Evolutionary conservation across 305 asterid species (phyloP), one percentile per base, ranked within the genome.

Genomic region (Lippia alba): DNA sequence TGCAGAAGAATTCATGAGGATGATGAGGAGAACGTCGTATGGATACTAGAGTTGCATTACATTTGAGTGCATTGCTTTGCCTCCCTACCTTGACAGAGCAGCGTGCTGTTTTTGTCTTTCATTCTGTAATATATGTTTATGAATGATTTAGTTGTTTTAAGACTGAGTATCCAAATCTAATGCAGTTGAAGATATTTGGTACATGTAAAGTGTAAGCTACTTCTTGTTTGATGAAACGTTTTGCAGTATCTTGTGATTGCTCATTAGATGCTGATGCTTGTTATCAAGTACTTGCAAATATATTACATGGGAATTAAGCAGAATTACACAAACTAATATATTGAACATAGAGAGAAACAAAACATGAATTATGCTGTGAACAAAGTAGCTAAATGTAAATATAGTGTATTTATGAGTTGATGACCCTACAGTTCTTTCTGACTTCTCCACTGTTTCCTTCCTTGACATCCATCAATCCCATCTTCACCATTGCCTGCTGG

Each of bases 361-460:
- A 30, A 32, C 3, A 40, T 12, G 24, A 32, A 8, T 57, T 41
- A 2, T 36, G 30, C 54, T 48, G 45, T 51, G 18, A 50, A 15
- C 53, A 57, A 17, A 10, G 12, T 39, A 49, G 41, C 65, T 4
- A 36, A 16, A 20, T 24, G 63, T 7, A n/a, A 36, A 19, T 17
- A 30, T 5, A 36, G 41, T 36, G 41, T 36, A 7, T 36, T 5
- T 5, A 69, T 86, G 66, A 89, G 74, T 91, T 91, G 67, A 86
- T 76, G 53, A 34, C 50, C n/a, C 90, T 75, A 54, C 98, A 91
- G 14, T 74, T 78, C 16, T 6, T 57, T 19, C 97, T 82, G 6
- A 93, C 88, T 79, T 93, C 98, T n/a, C 96, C 97, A 0, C 80
- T 72, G 32, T 70, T 11, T 0, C 91, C 94, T 74, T 86, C 89